phyloP scores from a whole-genome alignment of 1,284 basidiomycete species.

The Ceratorhiza oryzae-sativae region DNA sequence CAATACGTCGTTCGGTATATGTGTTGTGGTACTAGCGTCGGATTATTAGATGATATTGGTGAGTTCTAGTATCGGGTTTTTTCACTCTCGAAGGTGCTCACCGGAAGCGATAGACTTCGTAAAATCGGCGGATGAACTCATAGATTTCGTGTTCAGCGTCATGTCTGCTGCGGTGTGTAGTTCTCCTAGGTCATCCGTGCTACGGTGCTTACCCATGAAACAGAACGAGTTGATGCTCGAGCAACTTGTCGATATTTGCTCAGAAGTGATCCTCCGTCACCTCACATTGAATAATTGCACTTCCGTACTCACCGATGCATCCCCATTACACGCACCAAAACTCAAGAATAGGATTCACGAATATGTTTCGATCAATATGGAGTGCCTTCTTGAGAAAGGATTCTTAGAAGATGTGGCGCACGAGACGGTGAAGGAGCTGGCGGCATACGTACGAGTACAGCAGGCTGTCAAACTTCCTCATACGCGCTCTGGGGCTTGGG shows the following conservation, averaged over 20 bases:
- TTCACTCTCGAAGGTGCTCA: background rate
- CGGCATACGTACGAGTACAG: slow-evolving; percentile 63
- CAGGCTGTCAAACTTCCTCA: slow-evolving; percentile 76
- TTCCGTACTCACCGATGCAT: slow-evolving; percentile 82
- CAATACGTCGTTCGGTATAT: slow-evolving; percentile 79
- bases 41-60: slow-evolving; percentile 79
- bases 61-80: slow-evolving; percentile 47
- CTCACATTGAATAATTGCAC: slow-evolving; percentile 81
- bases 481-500: slow-evolving; percentile 64
- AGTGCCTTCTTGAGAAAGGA: slow-evolving; percentile 83
- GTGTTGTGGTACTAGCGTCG: slow-evolving; percentile 77
- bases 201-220: background rate
- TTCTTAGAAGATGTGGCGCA: slow-evolving; percentile 79
- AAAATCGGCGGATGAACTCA: slow-evolving; percentile 72
- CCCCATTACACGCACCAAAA: slow-evolving; percentile 75
- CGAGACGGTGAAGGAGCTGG: slow-evolving; percentile 73
- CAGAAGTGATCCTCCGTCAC: slow-evolving; percentile 72
- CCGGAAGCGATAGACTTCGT: slow-evolving; percentile 61
- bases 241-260: slow-evolving; percentile 84
- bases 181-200: background rate
- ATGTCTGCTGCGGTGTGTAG: slow-evolving; percentile 79
- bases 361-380: slow-evolving; percentile 86
- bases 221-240: slow-evolving; percentile 91
- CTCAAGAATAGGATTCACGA: slow-evolving; percentile 79
- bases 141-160: slow-evolving; percentile 90